Evolutionary conservation across 345 rosid species (phyloP).

Genomic region (Gossypium sturtianum): DNA sequence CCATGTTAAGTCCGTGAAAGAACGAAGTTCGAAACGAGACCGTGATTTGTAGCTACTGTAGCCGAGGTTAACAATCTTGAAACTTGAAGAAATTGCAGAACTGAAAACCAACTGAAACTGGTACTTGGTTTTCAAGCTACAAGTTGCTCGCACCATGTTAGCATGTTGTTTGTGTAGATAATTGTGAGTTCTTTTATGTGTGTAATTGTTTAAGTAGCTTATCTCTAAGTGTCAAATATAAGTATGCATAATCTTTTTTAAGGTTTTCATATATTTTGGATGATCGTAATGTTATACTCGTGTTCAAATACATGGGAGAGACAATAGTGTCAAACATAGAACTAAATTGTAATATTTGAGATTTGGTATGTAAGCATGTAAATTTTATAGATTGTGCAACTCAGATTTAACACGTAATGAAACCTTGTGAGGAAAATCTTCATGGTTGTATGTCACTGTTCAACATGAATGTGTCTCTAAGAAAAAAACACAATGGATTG

Average conservation of each 20-base stretch:
- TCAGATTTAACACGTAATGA: no score
- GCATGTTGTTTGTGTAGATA: not conserved
- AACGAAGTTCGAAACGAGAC: not conserved
- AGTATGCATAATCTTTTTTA: not conserved
- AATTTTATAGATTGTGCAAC: no score
- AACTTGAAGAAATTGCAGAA: not conserved
- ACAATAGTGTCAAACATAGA: not conserved
- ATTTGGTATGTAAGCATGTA: not conserved
- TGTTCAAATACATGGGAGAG: not conserved
- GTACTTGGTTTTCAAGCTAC: not conserved
- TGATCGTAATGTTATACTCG: not conserved
- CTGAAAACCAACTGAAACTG: not conserved
- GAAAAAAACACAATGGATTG: no score
- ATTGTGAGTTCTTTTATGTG: no score
- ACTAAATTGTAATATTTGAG: not conserved
- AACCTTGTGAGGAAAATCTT: no score
- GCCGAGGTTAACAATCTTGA: not conserved
- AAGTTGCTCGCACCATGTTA: not conserved
- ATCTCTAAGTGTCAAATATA: not conserved
- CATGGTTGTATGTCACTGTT: no score
- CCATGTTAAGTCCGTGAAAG: not conserved
- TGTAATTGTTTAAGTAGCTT: not conserved
- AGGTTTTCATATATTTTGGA: not conserved
- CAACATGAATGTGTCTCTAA: no score
- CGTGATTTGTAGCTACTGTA: constrained; percentile 1